phyloP scores from a whole-genome alignment of 208 protist species.

The Wallacemonas sp. region DNA sequence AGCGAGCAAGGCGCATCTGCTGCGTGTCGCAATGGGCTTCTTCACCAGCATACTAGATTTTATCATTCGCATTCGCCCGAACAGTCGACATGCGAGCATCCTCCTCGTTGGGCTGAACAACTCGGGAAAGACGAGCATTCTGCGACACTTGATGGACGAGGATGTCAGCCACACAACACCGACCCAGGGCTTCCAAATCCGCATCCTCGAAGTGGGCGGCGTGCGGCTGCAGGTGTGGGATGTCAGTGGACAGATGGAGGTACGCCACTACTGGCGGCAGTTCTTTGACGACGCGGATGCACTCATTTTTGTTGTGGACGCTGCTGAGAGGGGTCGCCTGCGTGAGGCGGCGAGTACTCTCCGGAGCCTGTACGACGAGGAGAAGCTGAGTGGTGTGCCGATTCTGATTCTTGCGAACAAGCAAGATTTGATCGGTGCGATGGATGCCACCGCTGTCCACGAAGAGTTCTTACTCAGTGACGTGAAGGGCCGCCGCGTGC shows the following conservation, averaged over 20 bases:
- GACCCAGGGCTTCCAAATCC: conserved; percentile 98
- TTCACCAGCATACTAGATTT: conserved; percentile 94
- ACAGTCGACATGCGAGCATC: conserved; percentile 80
- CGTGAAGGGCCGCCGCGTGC: conserved; percentile 86
- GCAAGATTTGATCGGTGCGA: conserved; percentile 93
- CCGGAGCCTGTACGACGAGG: conserved; percentile 89
- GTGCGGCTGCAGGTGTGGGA: conserved; percentile 98
- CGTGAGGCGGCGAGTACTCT: conserved; percentile 92
- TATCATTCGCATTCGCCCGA: conserved; percentile 80
- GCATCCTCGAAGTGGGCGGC: conserved; percentile 84
- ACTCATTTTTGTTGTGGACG: conserved; percentile 95
- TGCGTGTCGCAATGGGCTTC: conserved; percentile 61
- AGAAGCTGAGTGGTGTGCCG: conserved; percentile 91
- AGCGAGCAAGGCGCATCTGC: neutral
- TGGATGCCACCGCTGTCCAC: conserved; percentile 65
- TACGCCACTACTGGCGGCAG: conserved; percentile 97
- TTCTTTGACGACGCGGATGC: conserved; percentile 95
- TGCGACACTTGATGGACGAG: conserved; percentile 93
- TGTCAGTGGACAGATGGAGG: conserved; percentile 94
- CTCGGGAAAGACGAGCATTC: conserved; percentile 96
- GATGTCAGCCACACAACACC: conserved; percentile 92
- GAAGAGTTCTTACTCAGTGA: conserved; percentile 70
- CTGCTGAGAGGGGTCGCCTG: conserved; percentile 82
- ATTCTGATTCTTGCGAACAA: conserved; percentile 98
- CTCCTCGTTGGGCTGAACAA: conserved; percentile 97